phyloP scores from a whole-genome alignment of 202 grass and related monocot genomes.

The Hordeum pubiflorum region DNA sequence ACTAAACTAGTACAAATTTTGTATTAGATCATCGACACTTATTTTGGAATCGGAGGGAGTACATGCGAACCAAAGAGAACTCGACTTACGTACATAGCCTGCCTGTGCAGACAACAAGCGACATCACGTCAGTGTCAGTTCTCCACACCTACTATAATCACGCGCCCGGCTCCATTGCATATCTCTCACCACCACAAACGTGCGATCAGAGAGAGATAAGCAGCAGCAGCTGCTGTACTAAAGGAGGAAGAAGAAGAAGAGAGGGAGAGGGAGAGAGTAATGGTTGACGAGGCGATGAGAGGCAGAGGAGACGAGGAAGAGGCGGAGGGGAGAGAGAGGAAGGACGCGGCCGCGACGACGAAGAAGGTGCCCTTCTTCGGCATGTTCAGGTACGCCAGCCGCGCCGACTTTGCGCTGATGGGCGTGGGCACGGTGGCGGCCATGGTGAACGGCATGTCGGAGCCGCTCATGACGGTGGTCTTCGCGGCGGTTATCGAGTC shows the following conservation, averaged over 20 bases:
- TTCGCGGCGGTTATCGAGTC: constrained; percentile 47
- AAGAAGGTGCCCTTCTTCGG: constrained; percentile 20
- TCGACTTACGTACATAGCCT: neutral
- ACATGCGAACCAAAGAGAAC: neutral
- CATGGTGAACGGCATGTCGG: constrained; percentile 50
- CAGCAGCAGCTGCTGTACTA: neutral
- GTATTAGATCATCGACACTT: too few relatives aligned
- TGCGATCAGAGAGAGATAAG: neutral
- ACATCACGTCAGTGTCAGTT: neutral
- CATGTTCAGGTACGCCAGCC: constrained; percentile 41
- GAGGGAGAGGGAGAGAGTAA: neutral
- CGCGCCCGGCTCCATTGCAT: neutral
- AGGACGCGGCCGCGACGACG: neutral
- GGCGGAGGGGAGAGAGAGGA: neutral
- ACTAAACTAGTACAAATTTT: too few relatives aligned
- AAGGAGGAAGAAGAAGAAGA: neutral
- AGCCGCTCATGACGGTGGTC: constrained; percentile 58
- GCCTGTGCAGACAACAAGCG: neutral
- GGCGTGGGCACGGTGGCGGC: constrained; percentile 44
- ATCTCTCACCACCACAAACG: neutral
- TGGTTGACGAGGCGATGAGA: neutral
- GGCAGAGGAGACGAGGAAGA: neutral
- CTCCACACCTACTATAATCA: neutral
- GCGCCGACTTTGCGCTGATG: constrained; percentile 38
- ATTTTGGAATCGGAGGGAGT: too few relatives aligned